A percentile compares a stretch with the other conserved stretches of the same genome.
Conservation (phyloP, 2,329 filamentous ascomycete species). For the Diaporthe amygdali region DNA sequence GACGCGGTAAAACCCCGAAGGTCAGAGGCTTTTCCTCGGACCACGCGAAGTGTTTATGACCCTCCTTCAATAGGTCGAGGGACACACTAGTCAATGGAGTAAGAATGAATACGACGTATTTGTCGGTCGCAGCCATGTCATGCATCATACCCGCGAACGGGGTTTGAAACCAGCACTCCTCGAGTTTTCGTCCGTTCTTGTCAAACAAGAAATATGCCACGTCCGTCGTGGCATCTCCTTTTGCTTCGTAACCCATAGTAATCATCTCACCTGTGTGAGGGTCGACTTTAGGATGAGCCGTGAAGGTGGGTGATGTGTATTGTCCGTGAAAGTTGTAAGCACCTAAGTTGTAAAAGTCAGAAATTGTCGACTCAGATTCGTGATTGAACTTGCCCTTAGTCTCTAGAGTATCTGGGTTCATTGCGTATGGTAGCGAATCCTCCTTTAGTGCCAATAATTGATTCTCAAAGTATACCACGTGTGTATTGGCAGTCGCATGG, state of each 20-base stretch:
- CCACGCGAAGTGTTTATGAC: conserved; percentile 20
- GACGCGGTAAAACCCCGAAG: conserved; percentile 10
- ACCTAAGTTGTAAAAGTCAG: not conserved
- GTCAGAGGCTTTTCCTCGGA: conserved; percentile 17
- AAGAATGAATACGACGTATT: conserved; percentile 13
- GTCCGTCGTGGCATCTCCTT: conserved; percentile 45
- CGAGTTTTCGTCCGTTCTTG: conserved; percentile 10
- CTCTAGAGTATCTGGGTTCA: conserved; percentile 54
- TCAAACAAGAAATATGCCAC: conserved; percentile 35
- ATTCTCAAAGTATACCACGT: conserved; percentile 61
- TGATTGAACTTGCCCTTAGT: conserved; percentile 43
- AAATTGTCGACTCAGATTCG: not conserved
- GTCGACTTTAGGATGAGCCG: conserved; percentile 58
- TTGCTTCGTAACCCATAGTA: conserved; percentile 56
- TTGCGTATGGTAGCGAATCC: conserved; percentile 53
- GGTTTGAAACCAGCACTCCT: conserved; percentile 19
- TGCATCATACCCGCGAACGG: conserved; percentile 19
- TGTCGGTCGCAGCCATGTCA: conserved; percentile 14
- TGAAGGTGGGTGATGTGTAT: conserved; percentile 50
- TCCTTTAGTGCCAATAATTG: conserved; percentile 61
- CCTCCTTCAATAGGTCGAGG: conserved; percentile 2
- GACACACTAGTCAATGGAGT: conserved; percentile 13
- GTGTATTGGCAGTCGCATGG: conserved; percentile 63
- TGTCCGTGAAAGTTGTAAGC: conserved; percentile 56
- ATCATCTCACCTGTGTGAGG: conserved; percentile 56